A percentile compares a stretch with the other conserved stretches of the same genome.
Conservation (phyloP, 192 early-diverging fungal species). For the Coemansia sp. region DNA sequence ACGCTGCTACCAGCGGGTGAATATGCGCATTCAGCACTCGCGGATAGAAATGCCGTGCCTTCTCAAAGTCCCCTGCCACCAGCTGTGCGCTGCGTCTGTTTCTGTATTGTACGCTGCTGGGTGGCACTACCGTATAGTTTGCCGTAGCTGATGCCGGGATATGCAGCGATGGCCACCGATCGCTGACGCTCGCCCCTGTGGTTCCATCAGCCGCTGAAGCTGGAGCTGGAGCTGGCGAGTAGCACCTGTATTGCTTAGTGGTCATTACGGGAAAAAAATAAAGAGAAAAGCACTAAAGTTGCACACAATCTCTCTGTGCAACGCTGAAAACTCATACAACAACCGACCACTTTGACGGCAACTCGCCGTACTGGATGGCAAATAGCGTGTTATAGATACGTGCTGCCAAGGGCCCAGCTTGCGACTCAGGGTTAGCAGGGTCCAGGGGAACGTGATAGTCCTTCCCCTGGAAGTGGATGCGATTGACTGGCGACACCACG, state of each 20-base stretch:
- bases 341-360: conserved; percentile 79
- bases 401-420: conserved; percentile 83
- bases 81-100: too few species aligned
- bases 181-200: too few species aligned
- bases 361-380: conserved; percentile 93
- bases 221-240: too few species aligned
- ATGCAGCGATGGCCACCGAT: too few species aligned
- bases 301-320: background rate
- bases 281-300: background rate
- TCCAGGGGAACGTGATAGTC: conserved; percentile 88
- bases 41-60: too few species aligned
- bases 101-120: too few species aligned
- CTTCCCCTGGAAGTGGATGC: conserved; percentile 71
- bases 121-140: too few species aligned
- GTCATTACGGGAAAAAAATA: background rate
- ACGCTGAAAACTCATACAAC: conserved; percentile 54
- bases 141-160: too few species aligned
- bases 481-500: conserved; percentile 91
- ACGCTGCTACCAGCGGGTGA: too few species aligned
- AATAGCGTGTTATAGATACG: conserved; percentile 81
- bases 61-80: too few species aligned
- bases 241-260: background rate
- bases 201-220: too few species aligned
- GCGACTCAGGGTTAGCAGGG: conserved; percentile 66
- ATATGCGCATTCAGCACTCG: too few species aligned